phyloP scores from a whole-genome alignment of 2,329 filamentous ascomycete genomes.

The Hysterium pulicare region DNA sequence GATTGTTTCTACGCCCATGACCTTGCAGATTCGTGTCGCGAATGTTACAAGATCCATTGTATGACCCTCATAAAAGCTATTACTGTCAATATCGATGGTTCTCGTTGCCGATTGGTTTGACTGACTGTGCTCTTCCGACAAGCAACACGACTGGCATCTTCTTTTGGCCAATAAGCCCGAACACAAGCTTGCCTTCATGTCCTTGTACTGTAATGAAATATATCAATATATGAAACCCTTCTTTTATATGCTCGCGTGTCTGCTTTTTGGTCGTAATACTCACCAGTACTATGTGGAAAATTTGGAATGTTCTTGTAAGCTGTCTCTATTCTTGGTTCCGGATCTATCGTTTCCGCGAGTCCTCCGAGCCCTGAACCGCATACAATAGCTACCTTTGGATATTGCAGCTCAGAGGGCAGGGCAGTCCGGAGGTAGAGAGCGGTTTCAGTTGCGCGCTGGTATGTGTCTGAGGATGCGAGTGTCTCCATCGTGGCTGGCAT shows the following conservation, averaged over 20 bases:
- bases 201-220: constrained; percentile 52
- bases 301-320: constrained; percentile 59
- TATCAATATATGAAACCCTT: too few species aligned
- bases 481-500: constrained; percentile 12
- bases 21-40: constrained; percentile 61
- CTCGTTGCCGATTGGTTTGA: constrained; percentile 17
- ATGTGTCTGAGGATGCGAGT: constrained; percentile 34
- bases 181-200: constrained; percentile 64
- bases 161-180: constrained; percentile 54
- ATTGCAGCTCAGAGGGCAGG: constrained; percentile 50
- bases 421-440: constrained; percentile 47
- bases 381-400: constrained; percentile 59
- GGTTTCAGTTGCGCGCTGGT: constrained; percentile 48
- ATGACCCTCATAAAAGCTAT: constrained; percentile 66
- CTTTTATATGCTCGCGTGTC: constrained; percentile 63
- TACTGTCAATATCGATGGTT: constrained; percentile 20
- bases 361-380: constrained; percentile 64
- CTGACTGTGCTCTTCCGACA: constrained; percentile 63
- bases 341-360: constrained; percentile 55
- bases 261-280: constrained; percentile 54
- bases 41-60: constrained; percentile 61
- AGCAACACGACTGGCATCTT: constrained; percentile 59
- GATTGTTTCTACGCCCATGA: constrained; percentile 59
- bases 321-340: constrained; percentile 50
- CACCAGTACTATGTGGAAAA: constrained; percentile 60